Conservation (phyloP, 2,329 filamentous ascomycete species). For the Pezicula rhizophila region DNA sequence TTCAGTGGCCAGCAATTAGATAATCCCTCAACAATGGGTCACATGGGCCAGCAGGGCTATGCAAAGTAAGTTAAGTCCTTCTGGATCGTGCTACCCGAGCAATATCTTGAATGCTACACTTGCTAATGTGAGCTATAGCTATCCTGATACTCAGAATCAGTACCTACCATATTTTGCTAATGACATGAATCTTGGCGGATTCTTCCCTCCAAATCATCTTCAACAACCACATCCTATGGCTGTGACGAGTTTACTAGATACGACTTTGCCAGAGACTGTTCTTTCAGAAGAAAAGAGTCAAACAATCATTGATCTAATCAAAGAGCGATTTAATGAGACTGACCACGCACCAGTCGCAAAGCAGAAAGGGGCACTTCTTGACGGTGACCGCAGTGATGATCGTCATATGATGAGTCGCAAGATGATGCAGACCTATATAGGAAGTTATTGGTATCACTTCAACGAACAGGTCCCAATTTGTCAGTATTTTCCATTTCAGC, state of each 20-base stretch:
- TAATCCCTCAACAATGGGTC: slow-evolving; percentile 44
- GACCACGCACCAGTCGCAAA: slow-evolving; percentile 68
- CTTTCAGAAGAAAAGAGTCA: slow-evolving; percentile 84
- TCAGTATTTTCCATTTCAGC: slow-evolving; percentile 10
- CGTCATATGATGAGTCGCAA: slow-evolving; percentile 69
- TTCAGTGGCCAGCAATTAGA: slow-evolving; percentile 64
- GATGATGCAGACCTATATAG: slow-evolving; percentile 95
- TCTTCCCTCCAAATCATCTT: slow-evolving; percentile 44
- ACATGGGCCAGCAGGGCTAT: slow-evolving; percentile 42
- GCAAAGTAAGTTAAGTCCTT: slow-evolving; percentile 39
- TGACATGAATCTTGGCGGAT: slow-evolving; percentile 45
- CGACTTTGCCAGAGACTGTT: slow-evolving; percentile 69
- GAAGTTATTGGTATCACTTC: slow-evolving; percentile 91
- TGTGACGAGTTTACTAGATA: slow-evolving; percentile 77
- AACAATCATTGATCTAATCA: slow-evolving; percentile 77
- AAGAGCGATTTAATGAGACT: slow-evolving; percentile 73
- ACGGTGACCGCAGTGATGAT: slow-evolving; percentile 66
- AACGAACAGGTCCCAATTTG: slow-evolving; percentile 86
- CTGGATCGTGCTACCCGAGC: background rate
- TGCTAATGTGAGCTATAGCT: slow-evolving; percentile 33
- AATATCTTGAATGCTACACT: background rate
- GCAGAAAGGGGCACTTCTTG: slow-evolving; percentile 69
- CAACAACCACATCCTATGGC: slow-evolving; percentile 76
- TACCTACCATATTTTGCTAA: slow-evolving; percentile 46
- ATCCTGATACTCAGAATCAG: slow-evolving; percentile 45